phyloP scores from a whole-genome alignment of 2,329 filamentous ascomycete genomes.

The Emydomyces testavorans region DNA sequence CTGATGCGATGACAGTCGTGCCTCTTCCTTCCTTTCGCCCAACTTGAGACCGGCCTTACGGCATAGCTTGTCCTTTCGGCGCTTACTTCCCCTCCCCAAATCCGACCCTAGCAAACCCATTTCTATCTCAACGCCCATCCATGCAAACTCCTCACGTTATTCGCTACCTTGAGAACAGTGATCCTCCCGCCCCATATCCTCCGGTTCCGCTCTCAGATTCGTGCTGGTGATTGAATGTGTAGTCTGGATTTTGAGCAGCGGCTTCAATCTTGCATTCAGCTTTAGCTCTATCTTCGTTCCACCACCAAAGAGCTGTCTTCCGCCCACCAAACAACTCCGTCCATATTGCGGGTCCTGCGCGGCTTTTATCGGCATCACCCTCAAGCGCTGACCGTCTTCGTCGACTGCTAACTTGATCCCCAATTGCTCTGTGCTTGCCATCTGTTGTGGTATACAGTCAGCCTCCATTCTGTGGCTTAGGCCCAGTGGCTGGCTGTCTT shows the following conservation, averaged over 20 bases:
- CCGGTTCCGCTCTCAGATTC: not conserved
- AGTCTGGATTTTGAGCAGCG: not conserved
- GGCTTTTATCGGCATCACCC: slow-evolving; percentile 2
- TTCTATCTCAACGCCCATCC: not conserved
- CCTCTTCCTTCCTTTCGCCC: not conserved
- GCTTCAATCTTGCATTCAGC: not conserved
- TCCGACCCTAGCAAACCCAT: not conserved
- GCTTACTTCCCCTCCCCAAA: not conserved
- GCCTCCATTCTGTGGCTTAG: slow-evolving; percentile 11
- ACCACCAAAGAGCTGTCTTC: too few species aligned
- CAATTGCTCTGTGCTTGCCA: not conserved
- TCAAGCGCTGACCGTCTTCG: not conserved
- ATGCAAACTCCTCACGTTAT: slow-evolving; percentile 2
- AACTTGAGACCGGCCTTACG: slow-evolving; percentile 4
- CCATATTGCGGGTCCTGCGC: not conserved
- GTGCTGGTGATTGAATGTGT: not conserved
- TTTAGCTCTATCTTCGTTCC: not conserved
- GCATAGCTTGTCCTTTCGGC: not conserved
- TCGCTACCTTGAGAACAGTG: not conserved
- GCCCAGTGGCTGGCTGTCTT: slow-evolving; percentile 12
- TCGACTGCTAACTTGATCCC: slow-evolving; percentile 10
- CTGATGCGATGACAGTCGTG: slow-evolving; percentile 6
- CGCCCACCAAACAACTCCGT: not conserved
- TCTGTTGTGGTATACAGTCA: not conserved
- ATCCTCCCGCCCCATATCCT: not conserved